Base-by-base conservation (phyloP, 257 asterid genomes). In the Lantana camara region DNA sequence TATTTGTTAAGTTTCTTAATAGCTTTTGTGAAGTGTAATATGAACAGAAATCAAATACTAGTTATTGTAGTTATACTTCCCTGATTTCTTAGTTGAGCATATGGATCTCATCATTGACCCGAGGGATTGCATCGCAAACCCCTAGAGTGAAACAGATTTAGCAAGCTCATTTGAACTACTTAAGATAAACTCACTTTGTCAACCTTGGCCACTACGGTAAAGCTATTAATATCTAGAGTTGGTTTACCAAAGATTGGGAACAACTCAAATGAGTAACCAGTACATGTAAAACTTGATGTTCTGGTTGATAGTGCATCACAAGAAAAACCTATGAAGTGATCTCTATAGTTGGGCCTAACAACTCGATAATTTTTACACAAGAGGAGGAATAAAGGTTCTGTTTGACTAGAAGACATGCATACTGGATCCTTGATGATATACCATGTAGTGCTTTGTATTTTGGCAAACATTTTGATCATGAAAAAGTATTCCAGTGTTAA, bases 31-130 rank as follows among this genome's bases (percentile, higher is more conserved):
- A 17, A 47, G 52, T 46, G 29, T 56, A 12, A 46, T 27, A 30
- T 46, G 30, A 40, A 40, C 57, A 57, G 14, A 9, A 37, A 17
- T 52, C 16, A 20, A 19, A 34, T 16, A 20, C 35, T 50, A 30
- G 41, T 41, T n/a, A n/a, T n/a, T n/a, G n/a, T n/a, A n/a, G n/a
- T n/a, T n/a, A 30, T 42, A 65, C 21, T 47, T 59, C 21, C n/a
- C 19, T 55, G 20, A 38, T 64, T 48, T 1, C 46, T 70, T 46
- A 49, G 51, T 50, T 35, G 12, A 15, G 45, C 23, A 20, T 14
- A 55, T 57, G 64, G 48, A 54, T 51, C 63, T 41, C 3, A 41
- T 12, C 44, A 40, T 37, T 64, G 32, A 34, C 62, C 19, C 40
- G 1, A 60, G 15, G 46, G 41, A 48, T 17, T 59, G 46, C 19